These are phyloP conservation scores for Metschnikowia chrysomelidarum DNA, from an alignment of 805 yeast genomes.

Conservation along the genomic window DNA sequence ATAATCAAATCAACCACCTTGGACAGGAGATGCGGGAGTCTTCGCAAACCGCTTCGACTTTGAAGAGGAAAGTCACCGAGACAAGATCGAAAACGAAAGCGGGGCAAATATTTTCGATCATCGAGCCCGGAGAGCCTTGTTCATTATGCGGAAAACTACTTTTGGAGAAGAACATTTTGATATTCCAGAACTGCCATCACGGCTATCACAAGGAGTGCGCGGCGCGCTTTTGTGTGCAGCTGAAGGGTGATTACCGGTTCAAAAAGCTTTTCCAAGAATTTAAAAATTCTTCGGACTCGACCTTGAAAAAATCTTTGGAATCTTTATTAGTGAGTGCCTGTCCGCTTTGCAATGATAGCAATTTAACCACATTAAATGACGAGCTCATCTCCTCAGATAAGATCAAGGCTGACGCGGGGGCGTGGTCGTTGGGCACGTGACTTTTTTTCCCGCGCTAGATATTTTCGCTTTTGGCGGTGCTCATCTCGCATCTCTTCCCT, in stretches of 20 bases:
- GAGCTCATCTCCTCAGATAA: slow-evolving; percentile 43
- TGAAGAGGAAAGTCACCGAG: slow-evolving; percentile 56
- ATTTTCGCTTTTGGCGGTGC: slow-evolving; percentile 8
- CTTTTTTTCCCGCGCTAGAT: slow-evolving; percentile 9
- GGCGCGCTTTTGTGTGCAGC: slow-evolving; percentile 54
- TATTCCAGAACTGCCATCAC: slow-evolving; percentile 84
- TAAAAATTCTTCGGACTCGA: slow-evolving; percentile 41
- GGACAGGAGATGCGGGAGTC: slow-evolving; percentile 78
- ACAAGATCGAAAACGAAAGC: slow-evolving; percentile 29
- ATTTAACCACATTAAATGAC: slow-evolving; percentile 66
- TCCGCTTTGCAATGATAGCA: slow-evolving; percentile 71
- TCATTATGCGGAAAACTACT: slow-evolving; percentile 65
- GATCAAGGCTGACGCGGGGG: slow-evolving; percentile 25
- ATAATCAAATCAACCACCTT: slow-evolving; percentile 59
- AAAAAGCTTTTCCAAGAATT: slow-evolving; percentile 60
- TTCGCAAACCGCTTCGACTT: slow-evolving; percentile 52
- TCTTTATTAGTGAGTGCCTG: slow-evolving; percentile 61
- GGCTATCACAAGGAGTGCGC: slow-evolving; percentile 87
- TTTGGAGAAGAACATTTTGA: slow-evolving; percentile 67
- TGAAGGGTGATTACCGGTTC: slow-evolving; percentile 62
- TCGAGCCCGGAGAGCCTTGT: slow-evolving; percentile 87
- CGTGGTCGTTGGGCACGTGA: slow-evolving; percentile 19
- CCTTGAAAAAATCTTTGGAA: slow-evolving; percentile 53
- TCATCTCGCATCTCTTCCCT: slow-evolving; percentile 11
- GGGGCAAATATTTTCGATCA: slow-evolving; percentile 54